Percentiles rank a stretch among this genome's conserved stretches.
Conservation (phyloP, 2,329 filamentous ascomycete genomes). For the Colletotrichum navitas region DNA sequence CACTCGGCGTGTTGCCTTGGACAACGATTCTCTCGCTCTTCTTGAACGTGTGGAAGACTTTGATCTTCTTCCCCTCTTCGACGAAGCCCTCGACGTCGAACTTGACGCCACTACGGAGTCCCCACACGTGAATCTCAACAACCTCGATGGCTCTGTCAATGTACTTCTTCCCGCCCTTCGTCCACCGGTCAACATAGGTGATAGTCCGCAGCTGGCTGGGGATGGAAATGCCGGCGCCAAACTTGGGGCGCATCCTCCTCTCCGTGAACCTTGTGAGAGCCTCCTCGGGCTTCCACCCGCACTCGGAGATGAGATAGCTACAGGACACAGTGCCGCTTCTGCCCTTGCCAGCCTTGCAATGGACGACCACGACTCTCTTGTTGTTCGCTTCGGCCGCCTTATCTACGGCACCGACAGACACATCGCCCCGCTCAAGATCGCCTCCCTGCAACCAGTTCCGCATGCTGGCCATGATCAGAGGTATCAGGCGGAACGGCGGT, state of each 20-base stretch:
- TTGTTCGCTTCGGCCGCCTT: constrained; percentile 47
- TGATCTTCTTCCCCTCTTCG: constrained; percentile 90
- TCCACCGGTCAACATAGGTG: constrained; percentile 89
- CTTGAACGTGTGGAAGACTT: constrained; percentile 84
- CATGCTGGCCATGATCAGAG: constrained; percentile 92
- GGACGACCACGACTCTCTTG: constrained; percentile 84
- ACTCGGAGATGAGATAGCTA: constrained; percentile 90
- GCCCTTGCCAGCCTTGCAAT: constrained; percentile 98
- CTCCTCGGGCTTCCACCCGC: constrained; percentile 69
- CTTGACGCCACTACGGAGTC: constrained; percentile 87
- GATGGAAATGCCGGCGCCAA: constrained; percentile 91
- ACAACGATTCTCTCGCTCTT: constrained; percentile 79
- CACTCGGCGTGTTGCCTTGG: constrained; percentile 66
- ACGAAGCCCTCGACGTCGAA: constrained; percentile 86
- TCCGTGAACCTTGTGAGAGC: constrained; percentile 76
- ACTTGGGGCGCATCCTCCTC: constrained; percentile 87
- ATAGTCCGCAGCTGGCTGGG: constrained; percentile 92
- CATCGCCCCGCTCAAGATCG: constrained; percentile 49
- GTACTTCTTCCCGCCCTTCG: constrained; percentile 80
- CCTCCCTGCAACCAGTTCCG: constrained; percentile 81
- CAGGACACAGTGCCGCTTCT: constrained; percentile 89
- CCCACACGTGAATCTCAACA: constrained; percentile 91
- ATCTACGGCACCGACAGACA: constrained; percentile 24
- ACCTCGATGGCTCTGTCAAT: constrained; percentile 87
- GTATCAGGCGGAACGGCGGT: constrained; percentile 90